Evolutionary conservation across 2,329 filamentous ascomycete species (phyloP).

Genomic region (Cladophialophora psammophila): DNA sequence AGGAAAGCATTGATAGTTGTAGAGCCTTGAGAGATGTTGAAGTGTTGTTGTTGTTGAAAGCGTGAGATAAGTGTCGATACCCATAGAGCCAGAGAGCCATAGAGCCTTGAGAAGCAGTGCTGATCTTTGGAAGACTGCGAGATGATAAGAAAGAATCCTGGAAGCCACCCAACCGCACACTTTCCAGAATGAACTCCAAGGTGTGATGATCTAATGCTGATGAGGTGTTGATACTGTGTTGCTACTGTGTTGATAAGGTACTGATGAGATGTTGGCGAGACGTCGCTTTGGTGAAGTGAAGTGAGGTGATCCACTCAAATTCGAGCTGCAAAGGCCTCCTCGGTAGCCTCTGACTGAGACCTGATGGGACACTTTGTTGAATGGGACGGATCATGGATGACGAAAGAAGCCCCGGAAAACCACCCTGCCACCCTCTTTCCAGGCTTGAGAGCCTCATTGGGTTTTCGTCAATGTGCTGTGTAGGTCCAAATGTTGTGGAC

Average conservation of each 20-base stretch:
- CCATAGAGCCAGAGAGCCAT: neutral
- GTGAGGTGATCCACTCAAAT: neutral
- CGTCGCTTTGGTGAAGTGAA: neutral
- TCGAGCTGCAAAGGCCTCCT: neutral
- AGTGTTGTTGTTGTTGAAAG: neutral
- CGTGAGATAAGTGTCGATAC: neutral
- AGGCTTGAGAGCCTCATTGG: slow-evolving; percentile 8
- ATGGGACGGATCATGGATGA: neutral
- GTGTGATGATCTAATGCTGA: neutral
- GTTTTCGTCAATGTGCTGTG: neutral
- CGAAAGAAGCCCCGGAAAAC: neutral
- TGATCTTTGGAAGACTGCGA: neutral
- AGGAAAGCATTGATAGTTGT: neutral
- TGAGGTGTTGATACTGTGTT: too few relatives aligned
- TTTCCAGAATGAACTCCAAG: neutral
- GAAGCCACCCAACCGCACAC: neutral
- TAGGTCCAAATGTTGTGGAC: neutral
- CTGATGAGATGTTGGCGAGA: neutral
- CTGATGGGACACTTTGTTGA: neutral
- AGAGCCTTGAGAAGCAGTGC: neutral
- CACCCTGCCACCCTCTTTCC: slow-evolving; percentile 6
- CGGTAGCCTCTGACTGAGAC: neutral
- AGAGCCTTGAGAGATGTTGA: neutral
- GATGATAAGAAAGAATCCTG: neutral
- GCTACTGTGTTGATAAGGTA: too few relatives aligned